Conservation (phyloP, 164 flowering plant species). For the Kingdonia uniflora region DNA sequence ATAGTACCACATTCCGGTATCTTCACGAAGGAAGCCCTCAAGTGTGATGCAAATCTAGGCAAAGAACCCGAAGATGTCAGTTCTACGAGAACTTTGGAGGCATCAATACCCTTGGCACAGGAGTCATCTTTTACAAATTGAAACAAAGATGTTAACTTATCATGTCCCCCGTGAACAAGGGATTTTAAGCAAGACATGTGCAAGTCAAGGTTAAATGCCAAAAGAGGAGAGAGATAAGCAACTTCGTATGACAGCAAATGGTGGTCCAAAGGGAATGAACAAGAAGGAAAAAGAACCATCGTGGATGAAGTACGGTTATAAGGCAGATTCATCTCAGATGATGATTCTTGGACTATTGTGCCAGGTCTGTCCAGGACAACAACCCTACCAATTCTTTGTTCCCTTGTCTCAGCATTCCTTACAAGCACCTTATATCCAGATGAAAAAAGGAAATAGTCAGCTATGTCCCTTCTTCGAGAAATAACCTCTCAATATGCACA, state of each 20-base stretch:
- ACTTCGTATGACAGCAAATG: slow-evolving; percentile 23
- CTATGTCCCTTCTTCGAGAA: too few relatives aligned
- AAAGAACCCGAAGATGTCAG: slow-evolving; percentile 32
- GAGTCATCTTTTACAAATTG: slow-evolving; percentile 21
- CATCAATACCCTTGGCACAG: slow-evolving; percentile 12
- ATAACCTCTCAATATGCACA: too few relatives aligned
- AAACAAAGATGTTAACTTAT: slow-evolving; percentile 41
- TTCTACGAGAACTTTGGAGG: slow-evolving; percentile 24
- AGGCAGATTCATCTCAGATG: slow-evolving; percentile 10
- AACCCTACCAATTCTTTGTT: slow-evolving; percentile 52
- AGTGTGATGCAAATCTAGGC: slow-evolving; percentile 75
- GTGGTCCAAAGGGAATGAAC: slow-evolving; percentile 23
- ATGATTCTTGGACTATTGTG: slow-evolving; percentile 1
- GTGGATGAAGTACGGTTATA: slow-evolving; percentile 8
- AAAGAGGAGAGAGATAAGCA: slow-evolving; percentile 63
- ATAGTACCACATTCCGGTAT: slow-evolving; percentile 82
- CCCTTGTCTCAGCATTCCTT: slow-evolving; percentile 41
- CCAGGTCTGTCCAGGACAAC: slow-evolving; percentile 60
- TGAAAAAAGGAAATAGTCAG: neutral
- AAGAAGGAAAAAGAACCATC: slow-evolving; percentile 56
- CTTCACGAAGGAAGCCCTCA: slow-evolving; percentile 81
- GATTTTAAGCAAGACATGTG: slow-evolving; percentile 60
- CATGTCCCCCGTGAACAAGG: slow-evolving; percentile 51
- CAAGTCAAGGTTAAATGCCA: slow-evolving; percentile 75
- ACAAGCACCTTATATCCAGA: slow-evolving; percentile 37